Conservation (phyloP, 2,329 filamentous ascomycete genomes). For the Verticillium zaregamsianum region DNA sequence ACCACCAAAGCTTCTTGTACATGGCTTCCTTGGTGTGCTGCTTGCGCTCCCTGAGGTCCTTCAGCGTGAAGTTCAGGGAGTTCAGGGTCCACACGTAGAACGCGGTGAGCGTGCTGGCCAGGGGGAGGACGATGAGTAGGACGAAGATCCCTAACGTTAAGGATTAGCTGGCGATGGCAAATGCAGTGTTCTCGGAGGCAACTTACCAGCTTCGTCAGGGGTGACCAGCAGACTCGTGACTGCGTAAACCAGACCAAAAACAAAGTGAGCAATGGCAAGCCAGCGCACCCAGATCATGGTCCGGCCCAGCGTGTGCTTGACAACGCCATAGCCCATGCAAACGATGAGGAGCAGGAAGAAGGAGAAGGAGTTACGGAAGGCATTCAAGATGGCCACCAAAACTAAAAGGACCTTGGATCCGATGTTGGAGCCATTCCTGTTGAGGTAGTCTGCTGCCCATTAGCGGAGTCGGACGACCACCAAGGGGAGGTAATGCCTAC, state of each 20-base stretch:
- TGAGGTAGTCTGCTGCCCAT: conserved; percentile 71
- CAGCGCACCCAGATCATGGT: conserved; percentile 93
- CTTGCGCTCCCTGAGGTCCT: conserved; percentile 90
- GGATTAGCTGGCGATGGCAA: background rate
- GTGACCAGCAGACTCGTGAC: conserved; percentile 85
- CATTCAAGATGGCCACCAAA: conserved; percentile 88
- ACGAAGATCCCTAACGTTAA: conserved; percentile 67
- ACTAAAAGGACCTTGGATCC: conserved; percentile 84
- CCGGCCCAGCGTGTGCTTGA: conserved; percentile 85
- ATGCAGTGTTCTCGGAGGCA: background rate
- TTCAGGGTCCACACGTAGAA: conserved; percentile 99
- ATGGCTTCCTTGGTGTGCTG: conserved; percentile 90
- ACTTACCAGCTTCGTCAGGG: conserved; percentile 72
- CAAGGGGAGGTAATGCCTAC: conserved; percentile 35
- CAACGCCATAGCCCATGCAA: conserved; percentile 98
- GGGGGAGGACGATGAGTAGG: conserved; percentile 85
- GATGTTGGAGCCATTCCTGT: conserved; percentile 78
- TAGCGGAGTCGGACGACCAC: conserved; percentile 20
- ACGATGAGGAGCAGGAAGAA: conserved; percentile 98
- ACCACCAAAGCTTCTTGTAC: conserved; percentile 99
- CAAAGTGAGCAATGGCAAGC: conserved; percentile 86
- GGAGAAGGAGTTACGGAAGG: conserved; percentile 92
- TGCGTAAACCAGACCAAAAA: conserved; percentile 92
- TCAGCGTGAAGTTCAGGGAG: conserved; percentile 89
- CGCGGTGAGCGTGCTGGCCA: conserved; percentile 86